Conservation (phyloP, 306 rosid genomes). For the Gleditsia sinensis region DNA sequence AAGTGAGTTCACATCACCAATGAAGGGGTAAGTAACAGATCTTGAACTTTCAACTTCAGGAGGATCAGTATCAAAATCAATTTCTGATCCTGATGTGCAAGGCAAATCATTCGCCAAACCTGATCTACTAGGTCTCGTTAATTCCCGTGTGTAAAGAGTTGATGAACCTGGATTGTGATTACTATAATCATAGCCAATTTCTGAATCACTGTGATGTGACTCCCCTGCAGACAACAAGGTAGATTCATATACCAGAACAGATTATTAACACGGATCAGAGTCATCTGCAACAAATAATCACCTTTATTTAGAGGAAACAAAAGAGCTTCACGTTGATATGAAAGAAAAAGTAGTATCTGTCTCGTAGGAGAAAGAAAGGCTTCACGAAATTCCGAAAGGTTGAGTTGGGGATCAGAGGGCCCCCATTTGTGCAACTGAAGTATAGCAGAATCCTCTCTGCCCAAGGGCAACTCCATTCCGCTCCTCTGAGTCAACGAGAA, state of each 20-base stretch:
- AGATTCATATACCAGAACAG: conserved; percentile 18
- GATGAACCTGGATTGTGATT: conserved; percentile 42
- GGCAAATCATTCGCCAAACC: conserved; percentile 50
- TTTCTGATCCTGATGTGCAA: conserved; percentile 51
- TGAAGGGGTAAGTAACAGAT: conserved; percentile 50
- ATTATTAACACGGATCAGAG: conserved; percentile 20
- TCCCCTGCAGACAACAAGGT: conserved; percentile 53
- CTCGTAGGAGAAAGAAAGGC: conserved; percentile 92
- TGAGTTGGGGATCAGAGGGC: conserved; percentile 50
- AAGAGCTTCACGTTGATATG: conserved; percentile 71
- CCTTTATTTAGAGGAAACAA: conserved; percentile 77
- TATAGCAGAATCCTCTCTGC: conserved; percentile 61
- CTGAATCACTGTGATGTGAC: conserved; percentile 34
- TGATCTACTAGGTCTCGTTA: conserved; percentile 35
- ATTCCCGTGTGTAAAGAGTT: conserved; percentile 40
- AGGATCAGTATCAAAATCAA: conserved; percentile 40
- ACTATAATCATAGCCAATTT: conserved; percentile 34
- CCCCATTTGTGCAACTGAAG: conserved; percentile 82
- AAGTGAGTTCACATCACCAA: conserved; percentile 77
- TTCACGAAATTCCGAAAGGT: conserved; percentile 73
- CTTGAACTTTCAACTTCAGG: conserved; percentile 45
- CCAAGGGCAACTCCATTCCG: conserved; percentile 56
- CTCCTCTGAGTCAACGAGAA: conserved; percentile 41
- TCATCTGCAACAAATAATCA: conserved; percentile 24
- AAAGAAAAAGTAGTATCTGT: conserved; percentile 63